Conservation (phyloP, 2,329 filamentous ascomycete genomes). For the Atkinsonella hypoxylon region DNA sequence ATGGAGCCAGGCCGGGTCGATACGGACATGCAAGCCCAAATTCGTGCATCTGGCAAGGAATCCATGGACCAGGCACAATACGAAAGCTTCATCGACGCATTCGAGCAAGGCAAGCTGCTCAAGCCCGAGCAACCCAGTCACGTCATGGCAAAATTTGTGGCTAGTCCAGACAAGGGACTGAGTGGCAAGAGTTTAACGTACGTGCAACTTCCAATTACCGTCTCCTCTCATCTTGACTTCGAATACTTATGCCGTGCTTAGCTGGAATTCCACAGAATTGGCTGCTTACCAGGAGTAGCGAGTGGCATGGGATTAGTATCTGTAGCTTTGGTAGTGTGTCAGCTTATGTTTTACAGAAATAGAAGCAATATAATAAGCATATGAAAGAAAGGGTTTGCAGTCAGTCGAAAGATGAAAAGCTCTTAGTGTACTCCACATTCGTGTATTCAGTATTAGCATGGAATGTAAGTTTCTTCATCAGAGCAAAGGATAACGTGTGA, state of each 20-base stretch:
- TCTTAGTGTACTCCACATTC: constrained; percentile 56
- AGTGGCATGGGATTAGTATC: neutral
- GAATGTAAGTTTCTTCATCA: constrained; percentile 61
- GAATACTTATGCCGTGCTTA: constrained; percentile 13
- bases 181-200: constrained; percentile 67
- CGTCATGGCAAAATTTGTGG: constrained; percentile 71
- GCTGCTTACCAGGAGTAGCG: constrained; percentile 37
- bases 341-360: constrained; percentile 7
- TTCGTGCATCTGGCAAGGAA: constrained; percentile 48
- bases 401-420: constrained; percentile 85
- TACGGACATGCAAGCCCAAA: constrained; percentile 78
- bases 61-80: constrained; percentile 47
- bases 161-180: constrained; percentile 51
- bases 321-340: neutral
- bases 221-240: neutral
- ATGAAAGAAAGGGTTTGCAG: constrained; percentile 18
- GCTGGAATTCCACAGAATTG: constrained; percentile 34
- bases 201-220: constrained; percentile 15
- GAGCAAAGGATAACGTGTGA: constrained; percentile 16
- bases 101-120: constrained; percentile 60
- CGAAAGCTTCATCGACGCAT: constrained; percentile 54
- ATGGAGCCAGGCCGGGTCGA: constrained; percentile 74
- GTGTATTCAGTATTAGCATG: constrained; percentile 63
- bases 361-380: constrained; percentile 13
- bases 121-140: constrained; percentile 73